Evolutionary conservation across 768 basidiomycete species (phyloP), one percentile per base, ranked within the genome.

Genomic region (Boletus insuetus): DNA sequence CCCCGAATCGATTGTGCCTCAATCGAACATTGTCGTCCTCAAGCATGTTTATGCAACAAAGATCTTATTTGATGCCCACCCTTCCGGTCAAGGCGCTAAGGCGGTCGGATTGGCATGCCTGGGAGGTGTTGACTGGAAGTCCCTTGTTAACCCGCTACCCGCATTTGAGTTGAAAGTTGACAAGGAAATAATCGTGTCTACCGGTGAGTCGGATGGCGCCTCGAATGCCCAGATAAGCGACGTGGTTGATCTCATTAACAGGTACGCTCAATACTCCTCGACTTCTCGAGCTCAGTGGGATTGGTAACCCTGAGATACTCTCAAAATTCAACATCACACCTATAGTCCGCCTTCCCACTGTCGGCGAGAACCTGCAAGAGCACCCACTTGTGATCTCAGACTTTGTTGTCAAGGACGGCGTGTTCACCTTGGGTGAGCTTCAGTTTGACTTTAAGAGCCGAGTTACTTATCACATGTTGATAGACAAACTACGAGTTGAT

Each of bases 311-410:
- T 14, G 38, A 19, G 9, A 51, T 63, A 51, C 62, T 64, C 38
- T 54, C 59, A 7, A 17, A 44, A 19, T 56, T 61, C 9, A 20
- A 51, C 41, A 61, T 61, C 26, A 34, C 41, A 12, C 20, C 39
- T 0, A 11, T 61, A n/a, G 46, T 64, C 6, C 6, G 54, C 14
- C 62, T 63, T 29, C 62, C 62, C 4, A n/a, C 43, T 32, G 62
- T 63, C 7, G 62, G 62, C 11, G 58, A 64, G 52, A 63, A 63
- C 39, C 38, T 63, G 38, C 62, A 63, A 32, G 62, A 63, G 22
- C 61, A 63, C 20, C 54, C 58, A 22, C 26, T 1, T 35, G 17
- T 64, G n/a, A 7, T 43, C 38, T 51, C 42, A 10, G 59, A 60
- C n/a, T 60, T 60, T 39, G 39, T 61, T 31, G 59, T 60, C 35